Percentiles rank a stretch among this genome's conserved stretches.
These are phyloP conservation scores for Aplosporella prunicola DNA, from an alignment of 2,329 filamentous ascomycete species.

Conservation along the genomic window DNA sequence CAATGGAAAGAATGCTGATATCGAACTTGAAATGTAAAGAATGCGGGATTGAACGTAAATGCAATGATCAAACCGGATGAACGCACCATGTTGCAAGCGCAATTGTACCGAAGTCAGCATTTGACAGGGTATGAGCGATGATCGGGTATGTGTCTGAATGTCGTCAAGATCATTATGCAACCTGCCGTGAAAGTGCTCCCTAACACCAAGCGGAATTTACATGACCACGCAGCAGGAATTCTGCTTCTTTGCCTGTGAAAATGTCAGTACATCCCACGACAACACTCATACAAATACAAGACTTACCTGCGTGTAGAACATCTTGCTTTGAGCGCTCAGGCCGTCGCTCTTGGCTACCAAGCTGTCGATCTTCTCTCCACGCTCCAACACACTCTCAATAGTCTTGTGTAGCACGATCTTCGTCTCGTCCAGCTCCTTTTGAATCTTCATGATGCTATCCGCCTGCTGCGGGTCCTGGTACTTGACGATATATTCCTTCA, in stretches of 20 bases:
- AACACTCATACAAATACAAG: neutral
- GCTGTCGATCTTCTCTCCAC: conserved; percentile 93
- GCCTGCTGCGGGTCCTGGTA: conserved; percentile 85
- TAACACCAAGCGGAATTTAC: too few relatives aligned
- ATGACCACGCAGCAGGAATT: conserved; percentile 51
- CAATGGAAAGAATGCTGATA: too few relatives aligned
- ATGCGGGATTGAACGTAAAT: too few relatives aligned
- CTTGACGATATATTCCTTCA: conserved; percentile 67
- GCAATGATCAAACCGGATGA: too few relatives aligned
- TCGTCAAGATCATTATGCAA: too few relatives aligned
- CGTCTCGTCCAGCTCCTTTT: conserved; percentile 93
- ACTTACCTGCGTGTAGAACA: conserved; percentile 77
- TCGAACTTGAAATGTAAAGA: too few relatives aligned
- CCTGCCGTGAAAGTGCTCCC: too few relatives aligned
- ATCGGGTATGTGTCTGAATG: too few relatives aligned
- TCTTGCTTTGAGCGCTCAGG: conserved; percentile 85
- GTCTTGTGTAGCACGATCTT: conserved; percentile 97
- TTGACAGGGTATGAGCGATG: too few relatives aligned
- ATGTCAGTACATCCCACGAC: conserved; percentile 7
- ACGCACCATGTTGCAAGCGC: too few relatives aligned
- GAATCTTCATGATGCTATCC: conserved; percentile 90
- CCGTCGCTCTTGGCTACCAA: conserved; percentile 89
- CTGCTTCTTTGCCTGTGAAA: conserved; percentile 50
- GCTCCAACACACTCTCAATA: conserved; percentile 77
- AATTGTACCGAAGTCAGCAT: too few relatives aligned